phyloP scores from a whole-genome alignment of 148 eudicot species.

The Chenopodium formosanum region DNA sequence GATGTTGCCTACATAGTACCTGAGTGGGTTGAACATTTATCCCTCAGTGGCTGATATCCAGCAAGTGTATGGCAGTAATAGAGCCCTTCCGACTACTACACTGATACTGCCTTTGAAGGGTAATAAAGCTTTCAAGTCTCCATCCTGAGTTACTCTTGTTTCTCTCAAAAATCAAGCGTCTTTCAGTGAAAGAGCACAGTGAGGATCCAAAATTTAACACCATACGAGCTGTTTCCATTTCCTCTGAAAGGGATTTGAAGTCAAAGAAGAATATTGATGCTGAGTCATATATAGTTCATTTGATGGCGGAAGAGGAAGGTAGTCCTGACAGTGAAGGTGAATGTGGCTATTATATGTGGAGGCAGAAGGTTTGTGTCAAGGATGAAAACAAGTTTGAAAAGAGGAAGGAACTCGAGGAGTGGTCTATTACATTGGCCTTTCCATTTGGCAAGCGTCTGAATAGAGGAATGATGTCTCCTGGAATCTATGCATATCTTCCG shows the following conservation, averaged over 20 bases:
- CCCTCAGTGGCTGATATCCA: constrained; percentile 49
- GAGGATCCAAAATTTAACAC: constrained; percentile 37
- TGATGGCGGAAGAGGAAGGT: constrained; percentile 46
- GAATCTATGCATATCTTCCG: constrained; percentile 67
- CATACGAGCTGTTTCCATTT: constrained; percentile 54
- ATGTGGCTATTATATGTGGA: constrained; percentile 73
- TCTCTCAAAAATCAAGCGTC: constrained; percentile 57
- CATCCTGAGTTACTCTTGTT: constrained; percentile 76
- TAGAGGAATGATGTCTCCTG: constrained; percentile 48
- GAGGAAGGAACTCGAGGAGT: constrained; percentile 61
- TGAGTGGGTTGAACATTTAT: constrained; percentile 56
- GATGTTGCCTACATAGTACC: constrained; percentile 70
- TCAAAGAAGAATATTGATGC: constrained; percentile 49
- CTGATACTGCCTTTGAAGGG: constrained; percentile 63
- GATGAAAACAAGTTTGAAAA: constrained; percentile 44
- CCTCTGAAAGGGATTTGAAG: constrained; percentile 43
- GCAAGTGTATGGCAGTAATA: constrained; percentile 39
- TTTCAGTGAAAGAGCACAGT: constrained; percentile 54
- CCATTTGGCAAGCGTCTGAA: constrained; percentile 59
- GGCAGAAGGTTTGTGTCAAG: constrained; percentile 63
- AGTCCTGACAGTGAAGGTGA: constrained; percentile 28
- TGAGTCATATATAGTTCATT: constrained; percentile 53
- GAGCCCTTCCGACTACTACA: constrained; percentile 56
- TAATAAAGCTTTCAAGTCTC: constrained; percentile 57
- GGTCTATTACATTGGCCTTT: constrained; percentile 67